These are phyloP conservation scores for Geopyxis carbonaria DNA, from an alignment of 495 filamentous ascomycete genomes.

Conservation along the genomic window DNA sequence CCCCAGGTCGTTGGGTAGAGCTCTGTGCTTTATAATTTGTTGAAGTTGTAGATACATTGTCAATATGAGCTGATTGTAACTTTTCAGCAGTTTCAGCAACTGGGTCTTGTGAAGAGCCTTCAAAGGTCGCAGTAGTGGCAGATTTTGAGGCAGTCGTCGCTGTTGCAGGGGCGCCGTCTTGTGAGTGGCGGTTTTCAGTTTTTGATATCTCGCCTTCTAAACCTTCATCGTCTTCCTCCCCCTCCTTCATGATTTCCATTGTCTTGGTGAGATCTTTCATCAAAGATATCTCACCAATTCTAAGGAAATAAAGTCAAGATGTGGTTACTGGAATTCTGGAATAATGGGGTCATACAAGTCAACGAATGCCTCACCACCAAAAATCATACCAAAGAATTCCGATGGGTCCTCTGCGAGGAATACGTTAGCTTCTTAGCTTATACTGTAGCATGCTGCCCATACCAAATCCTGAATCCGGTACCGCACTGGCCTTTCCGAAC, in stretches of 20 bases:
- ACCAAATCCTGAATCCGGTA: slow-evolving; percentile 80
- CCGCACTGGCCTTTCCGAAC: slow-evolving; percentile 80
- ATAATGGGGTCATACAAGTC: slow-evolving; percentile 36
- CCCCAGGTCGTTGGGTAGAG: slow-evolving; percentile 46
- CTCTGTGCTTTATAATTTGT: too few species aligned
- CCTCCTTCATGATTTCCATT: slow-evolving; percentile 72
- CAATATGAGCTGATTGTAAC: too few species aligned
- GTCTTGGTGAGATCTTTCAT: slow-evolving; percentile 83
- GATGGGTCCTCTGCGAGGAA: slow-evolving; percentile 61
- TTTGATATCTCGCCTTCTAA: too few species aligned
- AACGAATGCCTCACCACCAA: slow-evolving; percentile 87
- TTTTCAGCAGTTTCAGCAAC: too few species aligned
- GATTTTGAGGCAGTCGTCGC: too few species aligned
- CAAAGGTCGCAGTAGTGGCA: too few species aligned
- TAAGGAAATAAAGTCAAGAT: slow-evolving; percentile 3
- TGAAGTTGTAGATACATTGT: too few species aligned
- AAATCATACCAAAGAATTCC: slow-evolving; percentile 98
- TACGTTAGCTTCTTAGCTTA: background rate
- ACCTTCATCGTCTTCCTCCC: slow-evolving; percentile 49
- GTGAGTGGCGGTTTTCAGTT: too few species aligned
- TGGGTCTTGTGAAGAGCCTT: too few species aligned
- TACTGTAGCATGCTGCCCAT: slow-evolving; percentile 12
- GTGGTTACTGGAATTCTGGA: background rate
- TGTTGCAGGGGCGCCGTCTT: too few species aligned
- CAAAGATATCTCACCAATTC: slow-evolving; percentile 74